These are phyloP conservation scores for Syzygium oleosum DNA, from an alignment of 345 rosid species.

Conservation along the genomic window DNA sequence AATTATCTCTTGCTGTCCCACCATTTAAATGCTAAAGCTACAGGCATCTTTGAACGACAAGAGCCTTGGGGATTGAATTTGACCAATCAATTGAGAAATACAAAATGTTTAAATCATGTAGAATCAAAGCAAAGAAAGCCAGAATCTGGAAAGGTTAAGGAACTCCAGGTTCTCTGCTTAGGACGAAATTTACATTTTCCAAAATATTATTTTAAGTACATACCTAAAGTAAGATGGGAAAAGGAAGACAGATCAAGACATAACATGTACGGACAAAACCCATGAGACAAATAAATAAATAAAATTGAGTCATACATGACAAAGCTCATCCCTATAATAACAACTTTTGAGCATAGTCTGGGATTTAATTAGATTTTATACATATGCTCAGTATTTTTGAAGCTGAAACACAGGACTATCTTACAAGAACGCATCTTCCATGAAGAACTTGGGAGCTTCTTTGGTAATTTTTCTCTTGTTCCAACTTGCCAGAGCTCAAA, in stretches of 20 bases:
- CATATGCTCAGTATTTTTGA: neutral
- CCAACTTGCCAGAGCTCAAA: neutral
- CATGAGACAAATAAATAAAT: neutral
- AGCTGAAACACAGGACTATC: neutral
- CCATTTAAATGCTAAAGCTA: neutral
- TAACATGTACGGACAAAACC: neutral
- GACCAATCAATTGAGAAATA: neutral
- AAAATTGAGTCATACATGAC: neutral
- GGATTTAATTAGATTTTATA: neutral
- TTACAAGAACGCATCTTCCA: neutral
- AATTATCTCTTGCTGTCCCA: neutral
- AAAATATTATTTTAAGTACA: neutral
- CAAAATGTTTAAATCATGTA: neutral
- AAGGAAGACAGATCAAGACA: neutral
- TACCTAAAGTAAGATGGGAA: neutral
- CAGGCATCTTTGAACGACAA: neutral
- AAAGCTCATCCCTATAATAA: neutral
- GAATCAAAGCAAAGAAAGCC: neutral
- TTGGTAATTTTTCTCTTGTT: constrained; percentile 1
- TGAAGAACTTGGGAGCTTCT: neutral
- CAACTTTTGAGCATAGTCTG: neutral
- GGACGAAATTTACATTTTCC: neutral
- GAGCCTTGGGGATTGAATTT: neutral
- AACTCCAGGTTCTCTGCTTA: neutral
- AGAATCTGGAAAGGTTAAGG: neutral